Base-by-base conservation (phyloP, 805 yeast genomes). In the Yamadazyma sp. region DNA sequence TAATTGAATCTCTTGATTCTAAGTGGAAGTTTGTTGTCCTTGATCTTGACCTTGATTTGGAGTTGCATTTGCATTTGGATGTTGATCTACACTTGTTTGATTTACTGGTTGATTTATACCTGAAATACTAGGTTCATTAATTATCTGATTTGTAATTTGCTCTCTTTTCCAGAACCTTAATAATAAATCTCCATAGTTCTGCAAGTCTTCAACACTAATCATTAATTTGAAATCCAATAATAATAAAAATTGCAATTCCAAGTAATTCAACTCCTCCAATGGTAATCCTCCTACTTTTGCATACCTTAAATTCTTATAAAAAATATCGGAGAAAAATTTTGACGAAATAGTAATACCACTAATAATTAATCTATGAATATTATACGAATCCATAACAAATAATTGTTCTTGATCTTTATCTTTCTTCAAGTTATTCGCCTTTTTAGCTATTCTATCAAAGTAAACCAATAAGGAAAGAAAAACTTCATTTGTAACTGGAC, bases 401-500 rank as follows among this genome's bases (percentile, higher is more conserved):
- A 86, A 61, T 56, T 84, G 91, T 33, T 67, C 73, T 27, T 42
- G 50, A 27, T 49, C 52, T 21, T 47, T 50, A 27, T 49, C 52
- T 15, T 42, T 42, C 18, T 57, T 58, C 27, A 67, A 50, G 40
- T 62, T 73, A 52, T 85, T 83, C 27, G 93, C 87, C 43, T 86
- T 73, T 52, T 86, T 86, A 13, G 95, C 93, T 29, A 91, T 87
- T 43, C 98, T 69, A 61, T 93, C 99, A 63, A 93, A 88, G 58
- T 93, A 93, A 20, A 93, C 97, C 49, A 93, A 69, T 23, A 93
- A 63, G 24, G 96, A 82, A 31, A 93, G 65, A 58, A 89, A 93
- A 22, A 93, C 98, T 56, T 93, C 98, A 60, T 91, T 91, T 2
- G 98, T 89, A n/a, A 93, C 93, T 0, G 99, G 98, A 58, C 99